phyloP scores from a whole-genome alignment of 1,284 basidiomycete genomes.

The Singerocomus rubriflavus region DNA sequence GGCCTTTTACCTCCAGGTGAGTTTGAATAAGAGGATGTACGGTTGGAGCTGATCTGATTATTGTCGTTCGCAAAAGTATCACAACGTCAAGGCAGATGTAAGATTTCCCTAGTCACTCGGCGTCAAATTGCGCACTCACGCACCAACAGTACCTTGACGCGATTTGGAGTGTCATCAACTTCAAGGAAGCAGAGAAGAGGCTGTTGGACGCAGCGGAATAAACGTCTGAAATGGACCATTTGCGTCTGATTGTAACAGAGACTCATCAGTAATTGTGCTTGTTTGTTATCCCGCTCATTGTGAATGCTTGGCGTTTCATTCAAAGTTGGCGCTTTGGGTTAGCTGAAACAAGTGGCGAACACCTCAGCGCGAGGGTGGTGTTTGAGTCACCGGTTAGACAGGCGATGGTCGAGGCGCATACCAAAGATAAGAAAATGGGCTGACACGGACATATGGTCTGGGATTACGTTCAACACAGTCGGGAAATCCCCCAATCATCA shows the following conservation, averaged over 20 bases:
- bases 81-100: constrained; percentile 89
- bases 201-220: constrained; percentile 50
- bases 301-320: background rate
- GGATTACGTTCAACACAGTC: background rate
- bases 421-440: background rate
- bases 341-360: background rate
- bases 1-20: constrained; percentile 74
- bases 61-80: constrained; percentile 57
- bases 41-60: background rate
- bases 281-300: background rate
- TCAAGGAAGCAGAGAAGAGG: constrained; percentile 75
- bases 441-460: background rate
- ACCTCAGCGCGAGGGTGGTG: background rate
- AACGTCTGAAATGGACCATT: background rate
- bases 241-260: constrained; percentile 9
- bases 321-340: background rate
- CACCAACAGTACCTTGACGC: constrained; percentile 69
- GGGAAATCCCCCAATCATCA: background rate
- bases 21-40: constrained; percentile 5
- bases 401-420: too few species aligned
- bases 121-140: background rate
- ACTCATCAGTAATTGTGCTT: background rate
- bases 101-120: constrained; percentile 33
- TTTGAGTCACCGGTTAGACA: background rate
- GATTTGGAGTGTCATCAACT: constrained; percentile 84